Conservation (phyloP, 176 grass and related monocot species). For the Avena sativa region DNA sequence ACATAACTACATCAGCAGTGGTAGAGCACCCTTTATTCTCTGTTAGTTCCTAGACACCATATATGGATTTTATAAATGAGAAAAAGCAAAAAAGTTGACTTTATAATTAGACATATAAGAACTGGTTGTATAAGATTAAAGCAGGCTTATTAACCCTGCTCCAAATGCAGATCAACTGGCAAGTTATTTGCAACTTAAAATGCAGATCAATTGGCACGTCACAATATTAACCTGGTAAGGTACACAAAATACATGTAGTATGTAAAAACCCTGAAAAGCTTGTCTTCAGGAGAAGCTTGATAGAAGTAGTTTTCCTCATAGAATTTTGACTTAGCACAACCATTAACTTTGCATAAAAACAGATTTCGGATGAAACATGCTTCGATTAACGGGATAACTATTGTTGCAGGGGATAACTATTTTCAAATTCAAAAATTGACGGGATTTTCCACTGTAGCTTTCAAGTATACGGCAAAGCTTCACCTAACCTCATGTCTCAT, state of each 20-base stretch:
- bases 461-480: neutral
- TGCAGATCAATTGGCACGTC: too few species aligned
- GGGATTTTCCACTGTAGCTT: neutral
- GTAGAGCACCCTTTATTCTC: constrained; percentile 43
- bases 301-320: constrained; percentile 90
- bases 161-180: too few species aligned
- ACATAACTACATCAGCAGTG: constrained; percentile 38
- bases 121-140: too few species aligned
- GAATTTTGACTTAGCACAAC: constrained; percentile 97
- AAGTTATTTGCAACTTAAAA: too few species aligned
- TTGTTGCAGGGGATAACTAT: neutral
- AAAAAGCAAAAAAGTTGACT: constrained; percentile 79
- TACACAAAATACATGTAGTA: constrained; percentile 2
- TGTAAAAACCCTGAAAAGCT: constrained; percentile 47
- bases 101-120: constrained; percentile 37
- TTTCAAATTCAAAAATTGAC: neutral
- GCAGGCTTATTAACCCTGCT: too few species aligned
- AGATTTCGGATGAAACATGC: neutral
- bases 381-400: neutral
- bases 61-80: constrained; percentile 59
- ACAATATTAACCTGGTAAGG: neutral
- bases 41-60: constrained; percentile 31
- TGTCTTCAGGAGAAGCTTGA: constrained; percentile 80
- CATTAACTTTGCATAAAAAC: constrained; percentile 95
- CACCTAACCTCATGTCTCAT: neutral